Percentiles rank a stretch among this genome's conserved stretches.
These are phyloP conservation scores for Fusarium sp. DNA, from an alignment of 2,329 filamentous ascomycete species.

Conservation along the genomic window DNA sequence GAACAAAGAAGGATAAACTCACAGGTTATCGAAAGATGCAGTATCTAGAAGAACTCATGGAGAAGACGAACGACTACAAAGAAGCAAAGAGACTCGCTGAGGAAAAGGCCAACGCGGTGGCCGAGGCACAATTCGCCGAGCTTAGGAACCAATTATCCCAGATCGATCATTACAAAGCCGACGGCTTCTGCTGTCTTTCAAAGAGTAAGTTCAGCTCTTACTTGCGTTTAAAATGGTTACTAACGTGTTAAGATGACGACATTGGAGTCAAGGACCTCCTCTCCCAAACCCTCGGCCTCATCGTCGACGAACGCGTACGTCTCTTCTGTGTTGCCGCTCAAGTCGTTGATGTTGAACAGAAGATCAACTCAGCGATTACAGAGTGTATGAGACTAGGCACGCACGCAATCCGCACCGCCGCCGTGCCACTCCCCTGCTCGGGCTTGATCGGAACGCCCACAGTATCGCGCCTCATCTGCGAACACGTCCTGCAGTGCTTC, in stretches of 20 bases:
- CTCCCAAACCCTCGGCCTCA: constrained; percentile 48
- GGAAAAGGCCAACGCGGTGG: constrained; percentile 41
- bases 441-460: constrained; percentile 49
- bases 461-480: constrained; percentile 49
- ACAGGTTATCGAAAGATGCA: constrained; percentile 41
- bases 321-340: constrained; percentile 51
- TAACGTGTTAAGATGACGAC: constrained; percentile 39
- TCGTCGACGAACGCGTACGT: constrained; percentile 51
- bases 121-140: constrained; percentile 44
- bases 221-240: rapidly evolving
- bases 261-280: constrained; percentile 46
- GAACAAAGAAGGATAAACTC: constrained; percentile 49
- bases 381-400: constrained; percentile 51
- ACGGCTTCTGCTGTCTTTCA: constrained; percentile 47
- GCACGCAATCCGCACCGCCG: constrained; percentile 48
- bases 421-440: constrained; percentile 44
- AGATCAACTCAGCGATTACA: constrained; percentile 52
- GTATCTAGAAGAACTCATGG: constrained; percentile 46
- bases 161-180: constrained; percentile 50
- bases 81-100: constrained; percentile 46
- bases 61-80: constrained; percentile 46
- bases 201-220: constrained; percentile 10
- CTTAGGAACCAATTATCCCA: constrained; percentile 44
- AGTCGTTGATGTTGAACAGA: constrained; percentile 52
- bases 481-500: constrained; percentile 50